These are phyloP conservation scores for Malassezia cuniculi DNA, from an alignment of 1,284 basidiomycete genomes.

Conservation along the genomic window DNA sequence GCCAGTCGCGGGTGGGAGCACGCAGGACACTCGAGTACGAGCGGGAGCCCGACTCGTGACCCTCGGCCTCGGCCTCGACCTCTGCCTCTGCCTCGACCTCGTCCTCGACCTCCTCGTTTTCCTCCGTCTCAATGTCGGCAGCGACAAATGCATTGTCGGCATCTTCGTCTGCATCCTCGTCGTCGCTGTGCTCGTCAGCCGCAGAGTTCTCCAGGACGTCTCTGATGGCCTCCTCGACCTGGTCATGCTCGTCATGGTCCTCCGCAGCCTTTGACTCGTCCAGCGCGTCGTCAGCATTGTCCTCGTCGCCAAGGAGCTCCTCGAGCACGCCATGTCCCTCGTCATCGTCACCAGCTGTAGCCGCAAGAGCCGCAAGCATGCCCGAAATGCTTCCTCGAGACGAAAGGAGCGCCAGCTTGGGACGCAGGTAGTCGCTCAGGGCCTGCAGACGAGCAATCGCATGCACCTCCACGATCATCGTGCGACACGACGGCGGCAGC, in stretches of 20 bases:
- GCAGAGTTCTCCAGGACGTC: neutral
- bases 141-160: constrained; percentile 4
- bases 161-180: constrained; percentile 16
- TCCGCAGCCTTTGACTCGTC: too few relatives aligned
- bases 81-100: neutral
- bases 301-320: constrained; percentile 20
- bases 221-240: neutral
- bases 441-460: constrained; percentile 40
- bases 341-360: constrained; percentile 49
- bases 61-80: constrained; percentile 53
- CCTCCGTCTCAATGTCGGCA: neutral
- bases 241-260: constrained; percentile 4
- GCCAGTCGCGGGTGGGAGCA: constrained; percentile 83
- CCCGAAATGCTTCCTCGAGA: constrained; percentile 58
- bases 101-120: constrained; percentile 53
- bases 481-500: constrained; percentile 31
- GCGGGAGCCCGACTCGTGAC: too few relatives aligned
- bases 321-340: constrained; percentile 17
- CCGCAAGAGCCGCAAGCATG: constrained; percentile 76
- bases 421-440: constrained; percentile 38
- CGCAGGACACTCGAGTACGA: constrained; percentile 92
- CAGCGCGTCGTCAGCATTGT: too few relatives aligned
- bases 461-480: constrained; percentile 39
- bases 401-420: constrained; percentile 25
- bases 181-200: neutral